Evolutionary conservation across 495 filamentous ascomycete genomes (phyloP).

Genomic region (Pseudevernia furfuracea): DNA sequence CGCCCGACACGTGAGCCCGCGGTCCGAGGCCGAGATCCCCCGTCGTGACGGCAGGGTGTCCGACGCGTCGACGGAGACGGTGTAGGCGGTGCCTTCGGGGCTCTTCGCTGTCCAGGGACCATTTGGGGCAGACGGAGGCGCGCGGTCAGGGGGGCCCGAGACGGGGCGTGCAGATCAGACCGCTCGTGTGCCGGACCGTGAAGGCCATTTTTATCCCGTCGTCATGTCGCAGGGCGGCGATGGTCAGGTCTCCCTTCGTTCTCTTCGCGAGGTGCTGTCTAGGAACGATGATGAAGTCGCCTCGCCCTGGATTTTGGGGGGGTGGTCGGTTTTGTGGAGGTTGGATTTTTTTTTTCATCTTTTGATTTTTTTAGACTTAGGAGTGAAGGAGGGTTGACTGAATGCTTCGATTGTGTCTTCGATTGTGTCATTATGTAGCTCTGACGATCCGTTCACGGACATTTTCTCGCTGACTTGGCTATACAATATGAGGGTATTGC

Average conservation of each 20-base stretch:
- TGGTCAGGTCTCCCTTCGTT: constrained; percentile 74
- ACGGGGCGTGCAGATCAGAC: constrained; percentile 85
- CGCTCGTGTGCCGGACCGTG: constrained; percentile 75
- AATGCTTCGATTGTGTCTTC: too few relatives aligned
- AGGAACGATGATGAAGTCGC: constrained; percentile 93
- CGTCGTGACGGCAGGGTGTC: constrained; percentile 59
- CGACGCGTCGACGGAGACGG: constrained; percentile 77
- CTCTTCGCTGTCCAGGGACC: constrained; percentile 70
- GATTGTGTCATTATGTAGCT: too few relatives aligned
- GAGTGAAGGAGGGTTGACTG: too few relatives aligned
- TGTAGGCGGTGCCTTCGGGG: constrained; percentile 86
- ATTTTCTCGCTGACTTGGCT: too few relatives aligned
- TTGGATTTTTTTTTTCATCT: too few relatives aligned
- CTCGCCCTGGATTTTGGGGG: too few relatives aligned
- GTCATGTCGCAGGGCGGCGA: constrained; percentile 51
- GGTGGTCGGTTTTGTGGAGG: too few relatives aligned
- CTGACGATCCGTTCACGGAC: too few relatives aligned
- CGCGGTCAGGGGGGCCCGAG: constrained; percentile 52
- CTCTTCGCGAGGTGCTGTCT: constrained; percentile 77
- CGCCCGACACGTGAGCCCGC: constrained; percentile 65
- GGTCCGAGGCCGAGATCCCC: constrained; percentile 81
- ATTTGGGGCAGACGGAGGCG: constrained; percentile 76
- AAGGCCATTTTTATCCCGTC: constrained; percentile 85
- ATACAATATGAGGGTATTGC: too few relatives aligned
- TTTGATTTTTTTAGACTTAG: too few relatives aligned